These are phyloP conservation scores for Dactylellina haptotyla DNA, from an alignment of 2,329 filamentous ascomycete species.

Conservation along the genomic window DNA sequence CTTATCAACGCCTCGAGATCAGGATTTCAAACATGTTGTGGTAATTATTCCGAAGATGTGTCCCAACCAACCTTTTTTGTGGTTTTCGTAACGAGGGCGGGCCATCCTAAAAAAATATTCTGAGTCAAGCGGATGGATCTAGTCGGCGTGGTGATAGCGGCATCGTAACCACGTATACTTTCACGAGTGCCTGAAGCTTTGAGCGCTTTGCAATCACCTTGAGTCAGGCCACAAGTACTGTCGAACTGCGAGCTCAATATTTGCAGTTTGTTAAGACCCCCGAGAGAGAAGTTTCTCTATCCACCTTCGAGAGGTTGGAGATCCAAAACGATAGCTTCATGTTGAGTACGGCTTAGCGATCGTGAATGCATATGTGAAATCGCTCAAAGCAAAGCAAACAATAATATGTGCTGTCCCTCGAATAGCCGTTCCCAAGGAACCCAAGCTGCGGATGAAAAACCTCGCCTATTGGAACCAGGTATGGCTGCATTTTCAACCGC, in stretches of 20 bases:
- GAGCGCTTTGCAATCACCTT: not conserved
- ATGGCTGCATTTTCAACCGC: constrained; percentile 38
- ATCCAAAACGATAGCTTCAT: not conserved
- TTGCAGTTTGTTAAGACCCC: too few species aligned
- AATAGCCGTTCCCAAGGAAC: constrained; percentile 23
- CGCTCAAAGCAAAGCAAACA: constrained; percentile 4
- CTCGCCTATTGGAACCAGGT: constrained; percentile 44
- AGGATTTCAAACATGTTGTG: constrained; percentile 19
- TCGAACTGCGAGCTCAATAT: not conserved
- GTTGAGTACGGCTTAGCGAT: not conserved
- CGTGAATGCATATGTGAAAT: constrained; percentile 2
- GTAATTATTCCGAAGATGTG: constrained; percentile 28
- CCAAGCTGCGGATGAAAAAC: constrained; percentile 5
- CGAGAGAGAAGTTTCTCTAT: not conserved
- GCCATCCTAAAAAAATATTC: not conserved
- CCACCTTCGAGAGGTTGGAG: not conserved
- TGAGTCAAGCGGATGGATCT: not conserved
- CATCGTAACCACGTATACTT: not conserved
- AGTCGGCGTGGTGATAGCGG: not conserved
- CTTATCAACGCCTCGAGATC: constrained; percentile 19
- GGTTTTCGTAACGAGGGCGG: constrained; percentile 21
- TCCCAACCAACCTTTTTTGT: too few species aligned
- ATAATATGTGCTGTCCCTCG: not conserved
- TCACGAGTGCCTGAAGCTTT: not conserved
- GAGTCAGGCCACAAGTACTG: constrained; percentile 8